These are phyloP conservation scores for Trichothecium sympodiale DNA, from an alignment of 2,329 filamentous ascomycete species.

Conservation along the genomic window DNA sequence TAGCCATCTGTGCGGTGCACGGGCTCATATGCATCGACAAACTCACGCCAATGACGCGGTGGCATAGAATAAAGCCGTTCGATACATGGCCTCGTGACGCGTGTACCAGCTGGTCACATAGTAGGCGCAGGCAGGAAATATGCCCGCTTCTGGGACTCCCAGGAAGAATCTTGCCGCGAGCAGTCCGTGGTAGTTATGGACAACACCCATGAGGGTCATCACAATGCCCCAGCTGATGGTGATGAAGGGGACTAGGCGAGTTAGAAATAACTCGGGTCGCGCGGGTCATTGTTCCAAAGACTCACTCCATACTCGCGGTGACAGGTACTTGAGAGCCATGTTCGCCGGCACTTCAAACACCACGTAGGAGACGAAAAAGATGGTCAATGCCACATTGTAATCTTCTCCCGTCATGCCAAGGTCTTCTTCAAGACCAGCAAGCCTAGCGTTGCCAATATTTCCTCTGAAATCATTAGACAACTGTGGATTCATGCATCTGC, in stretches of 20 bases:
- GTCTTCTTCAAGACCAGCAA: conserved; percentile 32
- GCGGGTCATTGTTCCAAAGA: too few species aligned
- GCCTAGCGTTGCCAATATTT: conserved; percentile 3
- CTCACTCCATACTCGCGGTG: conserved; percentile 6
- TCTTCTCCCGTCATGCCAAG: conserved; percentile 23
- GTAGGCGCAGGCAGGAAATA: conserved; percentile 54
- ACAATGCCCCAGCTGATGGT: background rate
- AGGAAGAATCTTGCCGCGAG: conserved; percentile 43
- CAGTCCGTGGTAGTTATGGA: conserved; percentile 19
- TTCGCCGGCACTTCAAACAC: conserved; percentile 2
- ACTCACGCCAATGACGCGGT: conserved; percentile 1
- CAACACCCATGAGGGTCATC: conserved; percentile 2
- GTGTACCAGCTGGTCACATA: conserved; percentile 75
- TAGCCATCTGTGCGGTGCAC: background rate
- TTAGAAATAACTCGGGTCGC: too few species aligned
- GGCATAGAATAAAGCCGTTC: conserved; percentile 1
- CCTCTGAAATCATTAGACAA: conserved; percentile 2
- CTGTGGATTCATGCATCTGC: background rate
- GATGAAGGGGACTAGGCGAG: background rate
- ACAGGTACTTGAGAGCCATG: conserved; percentile 1
- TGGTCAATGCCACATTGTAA: conserved; percentile 1
- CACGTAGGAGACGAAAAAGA: conserved; percentile 2
- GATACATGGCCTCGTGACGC: conserved; percentile 42
- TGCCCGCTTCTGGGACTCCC: conserved; percentile 54
- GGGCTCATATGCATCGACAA: background rate